Conservation (phyloP, 306 rosid genomes). For the Inga laurina region DNA sequence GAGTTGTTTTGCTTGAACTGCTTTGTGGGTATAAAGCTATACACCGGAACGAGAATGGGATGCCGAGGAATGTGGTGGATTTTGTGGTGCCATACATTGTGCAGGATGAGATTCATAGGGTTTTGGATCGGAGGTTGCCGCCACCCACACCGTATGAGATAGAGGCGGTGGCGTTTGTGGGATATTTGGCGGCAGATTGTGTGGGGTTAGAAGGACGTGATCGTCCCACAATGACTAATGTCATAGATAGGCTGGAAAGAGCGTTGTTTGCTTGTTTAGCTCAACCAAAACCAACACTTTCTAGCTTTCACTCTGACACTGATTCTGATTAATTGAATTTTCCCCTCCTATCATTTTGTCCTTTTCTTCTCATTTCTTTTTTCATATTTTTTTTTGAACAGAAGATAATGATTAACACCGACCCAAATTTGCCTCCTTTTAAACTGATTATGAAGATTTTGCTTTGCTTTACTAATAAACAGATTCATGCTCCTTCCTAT, state of each 20-base stretch:
- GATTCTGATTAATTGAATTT: not conserved
- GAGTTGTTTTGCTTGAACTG: conserved; percentile 70
- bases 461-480: conserved; percentile 4
- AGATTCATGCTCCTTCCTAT: conserved; percentile 28
- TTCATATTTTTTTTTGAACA: not conserved
- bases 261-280: conserved; percentile 69
- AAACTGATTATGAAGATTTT: not conserved
- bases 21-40: conserved; percentile 70
- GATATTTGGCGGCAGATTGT: conserved; percentile 83
- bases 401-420: not conserved
- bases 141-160: conserved; percentile 82
- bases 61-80: conserved; percentile 86
- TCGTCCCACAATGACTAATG: conserved; percentile 66
- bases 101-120: conserved; percentile 79
- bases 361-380: not conserved
- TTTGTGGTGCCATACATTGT: conserved; percentile 60
- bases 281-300: conserved; percentile 36
- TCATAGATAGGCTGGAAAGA: conserved; percentile 61
- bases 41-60: conserved; percentile 64
- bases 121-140: conserved; percentile 65
- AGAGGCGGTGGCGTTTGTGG: conserved; percentile 75
- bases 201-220: conserved; percentile 60
- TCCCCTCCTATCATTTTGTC: not conserved
- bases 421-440: not conserved
- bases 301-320: conserved; percentile 41